Evolutionary conservation across 1,284 basidiomycete species (phyloP), one percentile per base, ranked within the genome.

Genomic region (Sporisorium scitamineum): DNA sequence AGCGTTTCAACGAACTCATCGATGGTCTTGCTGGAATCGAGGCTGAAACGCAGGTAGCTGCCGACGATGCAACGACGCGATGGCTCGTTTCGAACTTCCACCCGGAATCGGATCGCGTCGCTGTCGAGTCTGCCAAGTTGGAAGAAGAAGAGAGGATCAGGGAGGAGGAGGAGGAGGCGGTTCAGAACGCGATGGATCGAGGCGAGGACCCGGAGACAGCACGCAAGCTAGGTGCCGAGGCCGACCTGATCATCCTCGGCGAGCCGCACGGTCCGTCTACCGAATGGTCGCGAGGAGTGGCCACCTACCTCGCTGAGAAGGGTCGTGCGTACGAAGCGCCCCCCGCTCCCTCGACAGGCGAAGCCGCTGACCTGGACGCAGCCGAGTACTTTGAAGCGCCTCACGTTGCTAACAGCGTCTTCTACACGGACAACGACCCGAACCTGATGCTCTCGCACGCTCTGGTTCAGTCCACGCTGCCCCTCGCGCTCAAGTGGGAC

Each of bases 241-340:
- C 81, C 10, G 84, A 85, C 41, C 70, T 84, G n/a, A 72, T 84
- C 50, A 76, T 85, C 29, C 65, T 85, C 1, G 84, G 84, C 27
- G 84, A 85, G 69, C 81, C 80, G 26, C 53, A 74, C 41, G 83
- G 83, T 11, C 74, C 83, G 5, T 70, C 70, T 13, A 58, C 72
- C 18, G 62, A 78, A 8, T 85, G 83, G 83, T 70, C 78, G 24
- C 78, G 76, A 5, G 83, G 82, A 44, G 82, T 83, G 2, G 81
- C 83, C 37, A 80, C 78, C 26, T 78, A 77, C 52, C 78, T 85
- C 10, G 83, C 81, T 13, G 71, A 82, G 54, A 70, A 77, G 54
- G 75, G 77, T 5, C 67, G 81, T 58, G 81, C 83, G 3, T 82
- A 80, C 48, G 72, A 81, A 48, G 73, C 83, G 3, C 83, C 83